Conservation (phyloP, 2,329 filamentous ascomycete species). For the Ceratocystis destructans region DNA sequence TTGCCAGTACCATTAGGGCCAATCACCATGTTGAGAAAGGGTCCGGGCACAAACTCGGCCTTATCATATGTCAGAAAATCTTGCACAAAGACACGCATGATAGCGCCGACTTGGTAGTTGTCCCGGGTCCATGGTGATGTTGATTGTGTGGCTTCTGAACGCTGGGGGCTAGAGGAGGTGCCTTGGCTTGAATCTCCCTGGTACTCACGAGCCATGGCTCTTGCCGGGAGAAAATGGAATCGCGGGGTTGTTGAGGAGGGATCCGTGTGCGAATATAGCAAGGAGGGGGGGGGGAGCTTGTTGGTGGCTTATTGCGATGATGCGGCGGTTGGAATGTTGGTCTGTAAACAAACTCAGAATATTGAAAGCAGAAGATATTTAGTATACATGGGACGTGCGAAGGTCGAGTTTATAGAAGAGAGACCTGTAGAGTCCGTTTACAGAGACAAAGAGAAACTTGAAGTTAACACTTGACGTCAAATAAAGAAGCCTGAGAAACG, state of each 20-base stretch:
- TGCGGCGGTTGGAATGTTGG: neutral
- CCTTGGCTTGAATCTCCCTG: neutral
- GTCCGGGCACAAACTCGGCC: constrained; percentile 81
- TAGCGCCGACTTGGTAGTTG: constrained; percentile 59
- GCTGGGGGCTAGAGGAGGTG: constrained; percentile 17
- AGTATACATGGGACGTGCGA: neutral
- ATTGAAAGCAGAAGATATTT: neutral
- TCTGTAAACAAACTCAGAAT: too few species aligned
- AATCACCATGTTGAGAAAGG: constrained; percentile 95
- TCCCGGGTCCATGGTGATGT: constrained; percentile 21
- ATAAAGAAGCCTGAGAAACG: neutral
- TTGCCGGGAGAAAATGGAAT: neutral
- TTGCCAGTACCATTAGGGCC: constrained; percentile 98
- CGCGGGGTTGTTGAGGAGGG: constrained; percentile 1
- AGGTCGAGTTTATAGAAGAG: neutral
- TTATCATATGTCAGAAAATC: constrained; percentile 94
- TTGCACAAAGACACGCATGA: constrained; percentile 69
- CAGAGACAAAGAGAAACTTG: neutral
- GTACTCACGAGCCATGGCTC: neutral
- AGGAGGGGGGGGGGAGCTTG: too few species aligned
- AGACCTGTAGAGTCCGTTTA: neutral
- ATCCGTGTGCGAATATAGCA: too few species aligned
- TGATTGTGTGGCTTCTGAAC: neutral
- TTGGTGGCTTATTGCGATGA: neutral
- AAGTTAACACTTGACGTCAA: neutral